These are phyloP conservation scores for Cicer chorassanicum DNA, from an alignment of 306 rosid species.

Conservation along the genomic window DNA sequence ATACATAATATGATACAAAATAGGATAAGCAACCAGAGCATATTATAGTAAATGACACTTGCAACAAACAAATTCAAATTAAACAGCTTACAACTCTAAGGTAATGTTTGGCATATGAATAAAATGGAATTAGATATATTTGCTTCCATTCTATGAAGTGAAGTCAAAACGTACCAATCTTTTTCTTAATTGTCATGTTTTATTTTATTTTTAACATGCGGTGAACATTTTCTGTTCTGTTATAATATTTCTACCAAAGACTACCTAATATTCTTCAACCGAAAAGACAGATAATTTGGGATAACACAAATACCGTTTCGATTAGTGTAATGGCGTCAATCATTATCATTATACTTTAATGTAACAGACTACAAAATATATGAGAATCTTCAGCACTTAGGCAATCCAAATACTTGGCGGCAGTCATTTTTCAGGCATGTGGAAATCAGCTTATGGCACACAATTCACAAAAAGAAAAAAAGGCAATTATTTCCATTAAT, in stretches of 20 bases:
- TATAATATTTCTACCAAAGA: background rate
- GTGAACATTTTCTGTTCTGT: background rate
- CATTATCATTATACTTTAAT: conserved; percentile 12
- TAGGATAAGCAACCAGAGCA: conserved; percentile 9
- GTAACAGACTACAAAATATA: conserved; percentile 7
- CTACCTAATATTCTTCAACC: conserved; percentile 2
- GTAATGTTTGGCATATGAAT: background rate
- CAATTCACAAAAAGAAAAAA: background rate
- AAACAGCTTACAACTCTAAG: conserved; percentile 14
- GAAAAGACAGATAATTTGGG: conserved; percentile 9
- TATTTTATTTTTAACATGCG: background rate
- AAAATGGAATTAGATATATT: background rate
- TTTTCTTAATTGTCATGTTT: background rate
- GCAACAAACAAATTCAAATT: conserved; percentile 27
- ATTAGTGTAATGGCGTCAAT: background rate
- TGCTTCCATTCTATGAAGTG: background rate
- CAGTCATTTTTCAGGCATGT: conserved; percentile 12
- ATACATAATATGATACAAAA: background rate
- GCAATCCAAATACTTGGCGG: conserved; percentile 16
- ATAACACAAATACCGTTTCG: background rate
- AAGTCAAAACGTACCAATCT: background rate
- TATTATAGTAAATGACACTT: background rate
- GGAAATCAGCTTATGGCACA: conserved; percentile 22
- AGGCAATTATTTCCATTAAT: background rate
- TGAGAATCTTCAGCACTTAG: conserved; percentile 12